Evolutionary conservation across 441 rosid species (phyloP).

Genomic region (Aleurites moluccanus): DNA sequence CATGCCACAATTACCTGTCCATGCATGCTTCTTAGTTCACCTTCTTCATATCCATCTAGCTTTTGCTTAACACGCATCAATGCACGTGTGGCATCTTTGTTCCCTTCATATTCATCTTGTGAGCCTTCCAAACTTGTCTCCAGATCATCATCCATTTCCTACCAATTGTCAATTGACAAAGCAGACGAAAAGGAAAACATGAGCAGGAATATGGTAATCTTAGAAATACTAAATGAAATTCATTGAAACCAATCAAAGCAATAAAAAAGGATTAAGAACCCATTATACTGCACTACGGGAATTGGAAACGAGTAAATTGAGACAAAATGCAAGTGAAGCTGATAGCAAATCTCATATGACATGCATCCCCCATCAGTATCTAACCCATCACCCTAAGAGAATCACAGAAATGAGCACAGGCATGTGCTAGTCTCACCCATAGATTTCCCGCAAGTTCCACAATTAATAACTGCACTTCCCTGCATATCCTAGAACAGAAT

Average conservation of each 20-base stretch:
- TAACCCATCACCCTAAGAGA: neutral
- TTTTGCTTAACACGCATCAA: conserved; percentile 94
- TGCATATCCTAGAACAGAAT: neutral
- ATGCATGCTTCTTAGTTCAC: conserved; percentile 91
- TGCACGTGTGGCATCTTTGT: conserved; percentile 95
- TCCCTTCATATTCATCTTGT: conserved; percentile 80
- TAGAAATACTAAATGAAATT: neutral
- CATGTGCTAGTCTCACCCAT: neutral
- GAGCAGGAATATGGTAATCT: neutral
- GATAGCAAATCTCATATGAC: neutral
- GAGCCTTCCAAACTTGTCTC: conserved; percentile 67
- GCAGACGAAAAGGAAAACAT: neutral
- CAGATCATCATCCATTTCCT: conserved; percentile 76
- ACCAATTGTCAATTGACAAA: conserved; percentile 7
- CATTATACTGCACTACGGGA: neutral
- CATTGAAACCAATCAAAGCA: neutral
- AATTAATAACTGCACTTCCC: neutral
- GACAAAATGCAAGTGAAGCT: neutral
- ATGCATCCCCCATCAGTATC: neutral
- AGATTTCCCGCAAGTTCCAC: neutral
- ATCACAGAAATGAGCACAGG: neutral
- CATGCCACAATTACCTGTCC: conserved; percentile 70
- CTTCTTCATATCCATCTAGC: conserved; percentile 97
- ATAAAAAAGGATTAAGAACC: neutral
- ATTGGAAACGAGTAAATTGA: neutral